Evolutionary conservation across 805 yeast genomes (phyloP), one percentile per base, ranked within the genome.

Genomic region (Torulaspora quercuum): DNA sequence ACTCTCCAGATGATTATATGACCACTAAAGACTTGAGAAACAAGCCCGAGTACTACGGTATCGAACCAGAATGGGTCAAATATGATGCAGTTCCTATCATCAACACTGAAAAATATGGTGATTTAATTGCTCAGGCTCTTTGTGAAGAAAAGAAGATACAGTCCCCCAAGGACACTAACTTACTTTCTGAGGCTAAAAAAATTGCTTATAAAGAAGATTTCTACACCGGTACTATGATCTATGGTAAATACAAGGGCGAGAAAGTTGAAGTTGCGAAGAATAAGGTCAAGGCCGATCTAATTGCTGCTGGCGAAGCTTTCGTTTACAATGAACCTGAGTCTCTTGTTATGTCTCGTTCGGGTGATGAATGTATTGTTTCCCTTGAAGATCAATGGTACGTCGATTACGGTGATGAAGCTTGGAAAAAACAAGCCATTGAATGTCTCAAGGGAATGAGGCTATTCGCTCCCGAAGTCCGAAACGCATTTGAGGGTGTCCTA

Each of bases 311-410:
- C 37, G 76, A 76, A 27, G 96, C 95, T 2, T 86, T 92, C 53
- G 81, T 80, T 33, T 92, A 92, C 73, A 81, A 82, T 53, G 98
- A 92, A 71, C 98, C 98, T 29, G 98, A 92, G 67, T 76, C 82
- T 27, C 69, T 70, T 27, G 96, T 92, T 30, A 75, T 86, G 30
- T 90, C 97, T 10, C 83, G 98, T 68, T 86, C 96, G 27, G 97
- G 97, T 50, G 98, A 92, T 61, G 87, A 80, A 42, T 92, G 98
- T 74, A 80, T 90, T 53, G 98, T 92, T 25, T 87, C 97, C 5
- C 75, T 92, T 35, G 97, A 94, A 68, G 97, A 92, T 67, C 98
- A 92, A 72, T 92, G 98, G 98, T 92, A 78, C 65, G 75, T 86
- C 53, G 97, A 92, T 63, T 92, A 92, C 57, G 98, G 98, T 73